phyloP scores from a whole-genome alignment of 1,284 basidiomycete genomes.

The Bjerkandera adusta region DNA sequence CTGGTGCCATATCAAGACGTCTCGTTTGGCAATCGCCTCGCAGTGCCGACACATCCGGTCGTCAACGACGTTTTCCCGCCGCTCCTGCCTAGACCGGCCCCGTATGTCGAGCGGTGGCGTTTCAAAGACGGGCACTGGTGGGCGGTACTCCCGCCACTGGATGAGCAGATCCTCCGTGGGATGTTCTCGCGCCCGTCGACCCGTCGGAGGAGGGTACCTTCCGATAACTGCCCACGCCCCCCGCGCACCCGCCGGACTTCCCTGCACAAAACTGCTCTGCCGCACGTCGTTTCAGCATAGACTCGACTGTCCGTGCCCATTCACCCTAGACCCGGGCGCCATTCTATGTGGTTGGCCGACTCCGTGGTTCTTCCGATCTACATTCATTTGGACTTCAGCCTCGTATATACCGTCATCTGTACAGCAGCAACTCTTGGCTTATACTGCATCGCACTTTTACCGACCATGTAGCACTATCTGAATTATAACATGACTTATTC shows the following conservation, averaged over 20 bases:
- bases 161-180: constrained; percentile 46
- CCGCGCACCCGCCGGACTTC: constrained; percentile 5
- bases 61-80: constrained; percentile 51
- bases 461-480: too few relatives aligned
- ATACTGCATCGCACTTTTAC: too few relatives aligned
- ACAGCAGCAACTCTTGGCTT: too few relatives aligned
- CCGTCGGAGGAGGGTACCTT: constrained; percentile 21
- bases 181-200: constrained; percentile 36
- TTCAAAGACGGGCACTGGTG: constrained; percentile 55
- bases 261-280: neutral
- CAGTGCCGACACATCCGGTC: constrained; percentile 47
- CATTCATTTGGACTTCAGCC: too few relatives aligned
- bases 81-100: constrained; percentile 25
- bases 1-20: constrained; percentile 54
- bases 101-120: constrained; percentile 41
- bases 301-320: neutral
- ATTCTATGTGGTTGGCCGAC: too few relatives aligned
- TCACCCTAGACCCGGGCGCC: neutral
- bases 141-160: constrained; percentile 42
- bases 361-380: too few relatives aligned
- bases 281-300: neutral
- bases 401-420: too few relatives aligned
- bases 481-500: too few relatives aligned
- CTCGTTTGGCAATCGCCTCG: constrained; percentile 48
- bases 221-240: constrained; percentile 12